Conservation (phyloP, 345 rosid species). For the Reutealis trisperma region DNA sequence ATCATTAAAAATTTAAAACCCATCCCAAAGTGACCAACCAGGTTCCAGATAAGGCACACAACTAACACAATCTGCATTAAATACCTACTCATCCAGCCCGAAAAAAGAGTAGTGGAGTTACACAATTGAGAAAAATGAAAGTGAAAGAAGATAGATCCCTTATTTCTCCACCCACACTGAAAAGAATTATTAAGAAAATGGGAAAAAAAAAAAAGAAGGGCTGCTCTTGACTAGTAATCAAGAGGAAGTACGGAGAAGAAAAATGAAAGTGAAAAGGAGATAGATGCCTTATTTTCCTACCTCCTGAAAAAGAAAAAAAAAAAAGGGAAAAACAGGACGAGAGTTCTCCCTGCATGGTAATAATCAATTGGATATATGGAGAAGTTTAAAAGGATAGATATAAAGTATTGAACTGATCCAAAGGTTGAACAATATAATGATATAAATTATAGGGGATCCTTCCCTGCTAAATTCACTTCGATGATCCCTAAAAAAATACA, state of each 20-base stretch:
- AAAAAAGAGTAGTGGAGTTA: neutral
- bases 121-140: neutral
- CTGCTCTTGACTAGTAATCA: too few relatives aligned
- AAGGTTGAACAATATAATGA: neutral
- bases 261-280: neutral
- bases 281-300: neutral
- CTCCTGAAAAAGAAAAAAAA: neutral
- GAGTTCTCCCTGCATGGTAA: neutral
- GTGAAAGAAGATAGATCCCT: neutral
- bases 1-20: neutral
- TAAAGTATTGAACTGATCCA: neutral
- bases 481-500: neutral
- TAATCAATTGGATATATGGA: neutral
- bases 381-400: neutral
- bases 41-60: neutral
- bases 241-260: neutral
- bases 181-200: too few relatives aligned
- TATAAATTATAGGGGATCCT: neutral
- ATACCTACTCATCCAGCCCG: neutral
- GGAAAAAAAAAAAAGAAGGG: too few relatives aligned
- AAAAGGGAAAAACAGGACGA: neutral
- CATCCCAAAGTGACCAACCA: neutral
- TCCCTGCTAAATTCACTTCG: neutral
- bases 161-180: neutral
- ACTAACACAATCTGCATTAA: neutral